phyloP scores from a whole-genome alignment of 495 filamentous ascomycete genomes.

The Cercophora scortea region DNA sequence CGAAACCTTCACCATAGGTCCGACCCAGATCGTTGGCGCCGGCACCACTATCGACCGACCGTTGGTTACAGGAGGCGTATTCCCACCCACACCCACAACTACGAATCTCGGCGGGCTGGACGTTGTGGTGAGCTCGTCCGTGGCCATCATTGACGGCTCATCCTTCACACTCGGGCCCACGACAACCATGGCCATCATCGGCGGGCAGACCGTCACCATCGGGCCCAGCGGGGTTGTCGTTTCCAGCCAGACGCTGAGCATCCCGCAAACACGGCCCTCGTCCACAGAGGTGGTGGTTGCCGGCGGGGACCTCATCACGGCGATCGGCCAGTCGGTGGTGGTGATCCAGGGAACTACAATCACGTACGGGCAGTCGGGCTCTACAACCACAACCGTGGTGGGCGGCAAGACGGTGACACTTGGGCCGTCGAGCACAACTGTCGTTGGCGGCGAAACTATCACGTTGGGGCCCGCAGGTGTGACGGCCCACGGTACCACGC shows the following conservation, averaged over 20 bases:
- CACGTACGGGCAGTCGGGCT: constrained; percentile 24
- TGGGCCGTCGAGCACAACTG: constrained; percentile 25
- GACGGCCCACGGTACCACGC: constrained; percentile 27
- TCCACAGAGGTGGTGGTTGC: constrained; percentile 36
- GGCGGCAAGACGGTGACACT: constrained; percentile 40
- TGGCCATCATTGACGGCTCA: constrained; percentile 38
- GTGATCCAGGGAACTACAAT: constrained; percentile 38
- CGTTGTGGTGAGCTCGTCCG: constrained; percentile 31
- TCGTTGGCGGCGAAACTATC: constrained; percentile 36
- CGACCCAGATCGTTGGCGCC: constrained; percentile 30
- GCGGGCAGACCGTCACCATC: constrained; percentile 39
- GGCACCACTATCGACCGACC: constrained; percentile 33
- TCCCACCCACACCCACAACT: constrained; percentile 24
- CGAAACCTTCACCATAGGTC: constrained; percentile 36
- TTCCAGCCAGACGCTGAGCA: constrained; percentile 26
- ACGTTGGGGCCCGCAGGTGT: constrained; percentile 41
- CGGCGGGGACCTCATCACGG: constrained; percentile 39
- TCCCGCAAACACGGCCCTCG: constrained; percentile 18
- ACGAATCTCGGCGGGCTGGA: constrained; percentile 30
- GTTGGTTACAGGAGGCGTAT: constrained; percentile 11
- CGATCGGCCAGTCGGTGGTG: constrained; percentile 32
- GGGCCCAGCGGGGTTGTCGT: constrained; percentile 35
- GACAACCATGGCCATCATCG: constrained; percentile 11
- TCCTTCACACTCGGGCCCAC: constrained; percentile 31
- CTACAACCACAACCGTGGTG: constrained; percentile 21